phyloP scores from a whole-genome alignment of 2,329 filamentous ascomycete genomes.

The Fonsecaea monophora region DNA sequence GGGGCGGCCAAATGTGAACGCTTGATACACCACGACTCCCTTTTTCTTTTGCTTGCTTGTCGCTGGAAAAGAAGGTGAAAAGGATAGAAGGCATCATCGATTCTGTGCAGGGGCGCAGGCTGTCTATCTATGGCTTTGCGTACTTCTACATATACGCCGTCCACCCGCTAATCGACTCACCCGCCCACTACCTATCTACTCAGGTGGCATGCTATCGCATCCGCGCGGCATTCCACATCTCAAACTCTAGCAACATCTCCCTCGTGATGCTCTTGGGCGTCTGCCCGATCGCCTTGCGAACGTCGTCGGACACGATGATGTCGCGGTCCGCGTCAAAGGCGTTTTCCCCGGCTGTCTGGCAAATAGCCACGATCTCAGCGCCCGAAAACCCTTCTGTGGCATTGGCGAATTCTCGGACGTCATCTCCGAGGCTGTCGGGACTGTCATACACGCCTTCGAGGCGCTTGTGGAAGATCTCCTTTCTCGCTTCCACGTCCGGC shows the following conservation, averaged over 20 bases:
- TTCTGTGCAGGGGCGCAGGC: too few relatives aligned
- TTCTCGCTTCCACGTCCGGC: conserved; percentile 74
- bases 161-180: too few relatives aligned
- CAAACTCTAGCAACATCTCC: conserved; percentile 36
- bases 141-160: too few relatives aligned
- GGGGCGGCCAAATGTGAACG: conserved; percentile 38
- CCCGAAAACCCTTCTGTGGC: conserved; percentile 80
- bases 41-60: too few relatives aligned
- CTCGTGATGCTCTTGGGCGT: conserved; percentile 38
- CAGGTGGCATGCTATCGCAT: conserved; percentile 16
- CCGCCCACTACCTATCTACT: too few relatives aligned
- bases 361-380: conserved; percentile 75
- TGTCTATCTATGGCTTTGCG: too few relatives aligned
- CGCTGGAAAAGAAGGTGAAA: too few relatives aligned
- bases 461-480: conserved; percentile 76
- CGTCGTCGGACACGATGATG: conserved; percentile 52
- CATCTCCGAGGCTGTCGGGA: conserved; percentile 65
- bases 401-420: conserved; percentile 61
- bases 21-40: neutral
- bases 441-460: conserved; percentile 60
- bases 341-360: conserved; percentile 58
- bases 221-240: conserved; percentile 36
- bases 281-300: conserved; percentile 53
- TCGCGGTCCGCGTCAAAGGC: conserved; percentile 57
- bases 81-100: too few relatives aligned